These are phyloP conservation scores for Heritiera fomes DNA, from an alignment of 345 rosid genomes.

Conservation along the genomic window DNA sequence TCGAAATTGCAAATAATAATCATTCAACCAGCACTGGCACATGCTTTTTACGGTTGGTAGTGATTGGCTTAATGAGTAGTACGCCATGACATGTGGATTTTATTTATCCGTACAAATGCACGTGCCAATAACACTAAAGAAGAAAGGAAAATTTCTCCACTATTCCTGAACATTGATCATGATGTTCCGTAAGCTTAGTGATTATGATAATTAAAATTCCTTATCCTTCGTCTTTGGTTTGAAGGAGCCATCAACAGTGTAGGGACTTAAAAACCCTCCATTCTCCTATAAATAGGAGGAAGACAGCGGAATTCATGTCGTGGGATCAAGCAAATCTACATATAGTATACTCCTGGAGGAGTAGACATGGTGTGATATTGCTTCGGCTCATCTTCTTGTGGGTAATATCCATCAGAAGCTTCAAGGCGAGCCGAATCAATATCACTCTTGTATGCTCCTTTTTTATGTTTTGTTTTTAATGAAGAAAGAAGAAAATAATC, in stretches of 20 bases:
- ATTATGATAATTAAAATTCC: neutral
- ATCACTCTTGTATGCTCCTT: slow-evolving; percentile 42
- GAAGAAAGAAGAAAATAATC: neutral
- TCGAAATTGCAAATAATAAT: neutral
- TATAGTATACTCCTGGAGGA: neutral
- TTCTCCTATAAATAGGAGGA: slow-evolving; percentile 6
- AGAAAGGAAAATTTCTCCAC: neutral
- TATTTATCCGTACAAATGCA: neutral
- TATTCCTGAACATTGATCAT: slow-evolving; percentile 13
- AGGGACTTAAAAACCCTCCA: slow-evolving; percentile 16
- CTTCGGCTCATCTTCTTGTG: slow-evolving; percentile 32
- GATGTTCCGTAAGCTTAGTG: slow-evolving; percentile 11
- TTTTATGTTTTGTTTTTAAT: neutral
- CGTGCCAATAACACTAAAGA: neutral
- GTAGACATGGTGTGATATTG: slow-evolving; percentile 43
- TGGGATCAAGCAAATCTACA: neutral
- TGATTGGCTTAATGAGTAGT: neutral
- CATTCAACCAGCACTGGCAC: neutral
- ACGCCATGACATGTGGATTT: slow-evolving; percentile 1
- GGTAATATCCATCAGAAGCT: neutral
- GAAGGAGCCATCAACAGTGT: too few species aligned
- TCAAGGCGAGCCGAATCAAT: slow-evolving; percentile 44
- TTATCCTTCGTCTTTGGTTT: neutral
- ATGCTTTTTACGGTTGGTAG: neutral
- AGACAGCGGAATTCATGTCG: too few species aligned